These are phyloP conservation scores for Spathaspora sp. DNA, from an alignment of 805 yeast genomes.

Conservation along the genomic window DNA sequence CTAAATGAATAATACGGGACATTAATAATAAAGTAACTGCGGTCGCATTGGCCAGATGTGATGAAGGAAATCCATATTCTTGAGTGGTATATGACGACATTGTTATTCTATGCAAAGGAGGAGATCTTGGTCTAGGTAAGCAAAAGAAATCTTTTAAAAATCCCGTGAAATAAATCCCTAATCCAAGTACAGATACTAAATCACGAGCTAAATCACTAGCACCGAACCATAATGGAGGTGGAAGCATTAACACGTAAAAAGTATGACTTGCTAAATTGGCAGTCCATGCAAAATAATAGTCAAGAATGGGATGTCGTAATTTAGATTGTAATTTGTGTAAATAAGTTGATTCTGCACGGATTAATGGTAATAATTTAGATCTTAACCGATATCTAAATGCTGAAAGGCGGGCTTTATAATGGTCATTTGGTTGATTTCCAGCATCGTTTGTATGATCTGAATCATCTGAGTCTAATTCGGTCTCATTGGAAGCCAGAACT, in stretches of 20 bases:
- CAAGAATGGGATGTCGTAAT: slow-evolving; percentile 50
- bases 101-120: slow-evolving; percentile 87
- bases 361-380: slow-evolving; percentile 46
- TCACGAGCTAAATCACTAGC: slow-evolving; percentile 55
- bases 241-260: slow-evolving; percentile 85
- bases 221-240: slow-evolving; percentile 83
- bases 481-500: background rate
- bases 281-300: slow-evolving; percentile 77
- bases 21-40: slow-evolving; percentile 59
- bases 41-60: slow-evolving; percentile 93
- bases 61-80: slow-evolving; percentile 93
- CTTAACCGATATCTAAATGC: slow-evolving; percentile 55
- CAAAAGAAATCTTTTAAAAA: slow-evolving; percentile 79
- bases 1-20: slow-evolving; percentile 7
- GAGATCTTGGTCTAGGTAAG: slow-evolving; percentile 87
- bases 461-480: background rate
- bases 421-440: slow-evolving; percentile 66
- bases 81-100: slow-evolving; percentile 86
- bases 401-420: slow-evolving; percentile 58
- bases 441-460: slow-evolving; percentile 47
- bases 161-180: slow-evolving; percentile 74
- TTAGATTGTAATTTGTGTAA: slow-evolving; percentile 54
- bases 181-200: slow-evolving; percentile 53
- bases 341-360: slow-evolving; percentile 61
- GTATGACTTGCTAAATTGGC: slow-evolving; percentile 93